phyloP scores from a whole-genome alignment of 805 yeast genomes.

The Metschnikowia lachancei region DNA sequence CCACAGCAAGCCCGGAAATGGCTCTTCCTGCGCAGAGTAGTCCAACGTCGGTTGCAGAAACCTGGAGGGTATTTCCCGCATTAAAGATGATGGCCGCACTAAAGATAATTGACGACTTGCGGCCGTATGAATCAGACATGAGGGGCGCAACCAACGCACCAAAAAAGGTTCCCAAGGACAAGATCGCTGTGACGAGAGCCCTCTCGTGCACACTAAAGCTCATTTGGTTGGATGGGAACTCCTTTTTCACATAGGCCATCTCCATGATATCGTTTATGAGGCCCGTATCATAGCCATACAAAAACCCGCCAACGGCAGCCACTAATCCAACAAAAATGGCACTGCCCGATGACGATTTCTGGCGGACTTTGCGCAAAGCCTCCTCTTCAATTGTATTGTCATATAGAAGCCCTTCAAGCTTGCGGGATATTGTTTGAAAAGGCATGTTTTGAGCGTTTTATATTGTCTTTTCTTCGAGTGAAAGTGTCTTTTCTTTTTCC shows the following conservation, averaged over 20 bases:
- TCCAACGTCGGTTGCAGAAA: conserved; percentile 46
- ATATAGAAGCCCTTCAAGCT: conserved; percentile 29
- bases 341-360: conserved; percentile 53
- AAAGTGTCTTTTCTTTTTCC: neutral
- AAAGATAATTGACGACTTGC: conserved; percentile 62
- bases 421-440: conserved; percentile 6
- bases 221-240: conserved; percentile 48
- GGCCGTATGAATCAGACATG: conserved; percentile 68
- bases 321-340: conserved; percentile 73
- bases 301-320: conserved; percentile 88
- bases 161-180: conserved; percentile 76
- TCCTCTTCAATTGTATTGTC: conserved; percentile 38
- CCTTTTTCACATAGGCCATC: conserved; percentile 61
- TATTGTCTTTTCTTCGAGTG: no score
- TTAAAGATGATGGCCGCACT: conserved; percentile 63
- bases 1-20: conserved; percentile 75
- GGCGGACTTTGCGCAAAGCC: conserved; percentile 37
- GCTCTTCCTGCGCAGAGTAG: conserved; percentile 70
- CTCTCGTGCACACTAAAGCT: conserved; percentile 60
- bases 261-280: conserved; percentile 74
- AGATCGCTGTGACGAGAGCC: conserved; percentile 72
- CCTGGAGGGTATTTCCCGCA: conserved; percentile 70
- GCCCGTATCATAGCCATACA: conserved; percentile 90
- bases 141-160: conserved; percentile 56
- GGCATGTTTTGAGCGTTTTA: conserved; percentile 4